phyloP scores from a whole-genome alignment of 2,329 filamentous ascomycete species.

The Teratosphaeria epicoccoides region DNA sequence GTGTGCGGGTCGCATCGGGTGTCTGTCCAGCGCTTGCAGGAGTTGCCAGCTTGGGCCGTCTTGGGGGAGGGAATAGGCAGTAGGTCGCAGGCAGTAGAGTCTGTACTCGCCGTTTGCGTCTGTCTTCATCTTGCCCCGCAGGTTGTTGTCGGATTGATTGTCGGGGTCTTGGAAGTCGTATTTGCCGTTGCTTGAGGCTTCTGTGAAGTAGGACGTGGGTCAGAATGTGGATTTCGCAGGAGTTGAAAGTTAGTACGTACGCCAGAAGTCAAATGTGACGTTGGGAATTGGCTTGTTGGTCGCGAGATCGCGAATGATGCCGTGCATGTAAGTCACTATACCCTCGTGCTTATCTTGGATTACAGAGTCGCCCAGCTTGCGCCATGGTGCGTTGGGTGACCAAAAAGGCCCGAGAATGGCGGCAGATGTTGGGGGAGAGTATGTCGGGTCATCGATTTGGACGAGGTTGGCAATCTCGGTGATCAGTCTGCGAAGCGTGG shows the following conservation, averaged over 20 bases:
- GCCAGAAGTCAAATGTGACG: constrained; percentile 67
- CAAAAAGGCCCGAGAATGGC: constrained; percentile 71
- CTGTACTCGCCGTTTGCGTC: constrained; percentile 59
- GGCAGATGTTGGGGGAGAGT: constrained; percentile 55
- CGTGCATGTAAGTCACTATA: constrained; percentile 57
- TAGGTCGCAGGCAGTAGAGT: constrained; percentile 67
- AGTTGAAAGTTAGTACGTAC: not conserved
- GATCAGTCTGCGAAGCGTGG: constrained; percentile 40
- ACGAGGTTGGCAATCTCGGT: constrained; percentile 56
- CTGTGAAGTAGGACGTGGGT: constrained; percentile 18
- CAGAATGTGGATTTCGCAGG: not conserved
- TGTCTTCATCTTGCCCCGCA: constrained; percentile 64
- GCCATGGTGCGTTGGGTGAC: constrained; percentile 64
- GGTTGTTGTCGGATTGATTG: constrained; percentile 61
- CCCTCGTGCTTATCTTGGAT: constrained; percentile 54
- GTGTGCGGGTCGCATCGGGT: constrained; percentile 51
- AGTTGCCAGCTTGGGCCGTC: constrained; percentile 49
- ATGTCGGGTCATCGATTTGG: constrained; percentile 49
- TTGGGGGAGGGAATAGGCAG: constrained; percentile 59
- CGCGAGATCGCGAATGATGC: constrained; percentile 52
- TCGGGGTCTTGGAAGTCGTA: constrained; percentile 61
- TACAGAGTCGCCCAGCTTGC: constrained; percentile 54
- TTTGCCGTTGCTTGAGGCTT: constrained; percentile 63
- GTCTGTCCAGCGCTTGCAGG: constrained; percentile 45
- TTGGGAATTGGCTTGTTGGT: constrained; percentile 54